Evolutionary conservation across 176 grass and related monocot species (phyloP), one percentile per base, ranked within the genome.

Genomic region (barley (Hordeum vulgare)): DNA sequence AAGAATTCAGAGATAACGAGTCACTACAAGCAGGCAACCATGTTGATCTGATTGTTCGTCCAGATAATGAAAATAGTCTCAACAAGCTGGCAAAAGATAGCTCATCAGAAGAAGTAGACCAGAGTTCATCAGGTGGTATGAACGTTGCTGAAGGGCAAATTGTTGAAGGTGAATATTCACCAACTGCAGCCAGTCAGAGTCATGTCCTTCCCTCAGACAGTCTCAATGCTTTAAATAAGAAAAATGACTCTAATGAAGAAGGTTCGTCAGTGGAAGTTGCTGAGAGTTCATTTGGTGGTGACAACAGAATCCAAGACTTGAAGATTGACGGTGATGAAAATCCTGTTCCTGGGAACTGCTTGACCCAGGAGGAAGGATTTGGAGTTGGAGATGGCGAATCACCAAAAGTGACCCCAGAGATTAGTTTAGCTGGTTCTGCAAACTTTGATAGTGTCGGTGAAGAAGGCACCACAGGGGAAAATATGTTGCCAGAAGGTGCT

Each of bases 271-370:
- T 67, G 39, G 67, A 75, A 36, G 33, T 61, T 68, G 15, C 71
- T 40, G 49, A 70, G 49, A 70, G 74, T 61, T 76, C 77, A 53
- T 65, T 85, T 42, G 56, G 29, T n/a, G 60, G 34, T 12, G 20
- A 35, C 9, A 60, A 61, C 60, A 69, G 33, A 25, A 81, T 71
- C 9, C 59, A 73, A 63, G 84, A 84, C 49, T 47, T 81, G 49
- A 66, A 56, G 54, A 76, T 66, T 71, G 65, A 69, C 90, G 65
- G 68, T 78, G 75, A 86, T 62, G 80, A 45, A 41, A 87, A 66
- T 63, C 31, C 26, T 78, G 39, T 83, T 61, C 31, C 27, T 37
- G 29, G 23, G 17, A 77, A 57, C n/a, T 54, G 23, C 66, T 76
- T 78, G 54, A 68, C 76, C 70, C 87, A 89, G 37, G 75, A 84